Percentiles rank a stretch among this genome's conserved stretches.
Evolutionary conservation across 129 eudicot genomes (phyloP).

Genomic region (Ambrosia trifida): DNA sequence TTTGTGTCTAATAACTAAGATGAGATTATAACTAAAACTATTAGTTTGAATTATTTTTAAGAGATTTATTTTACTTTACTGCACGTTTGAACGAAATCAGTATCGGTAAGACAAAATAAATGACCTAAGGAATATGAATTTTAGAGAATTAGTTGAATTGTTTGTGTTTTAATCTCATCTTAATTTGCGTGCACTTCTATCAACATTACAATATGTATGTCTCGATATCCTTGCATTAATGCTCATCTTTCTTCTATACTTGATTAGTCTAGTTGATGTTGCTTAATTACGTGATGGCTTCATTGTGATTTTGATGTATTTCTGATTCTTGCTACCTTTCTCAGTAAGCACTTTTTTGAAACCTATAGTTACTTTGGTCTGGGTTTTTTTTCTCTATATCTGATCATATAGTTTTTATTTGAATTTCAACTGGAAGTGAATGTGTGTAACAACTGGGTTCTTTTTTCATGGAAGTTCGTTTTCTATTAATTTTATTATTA

Average conservation of each 20-base stretch:
- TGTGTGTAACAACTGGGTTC: background rate
- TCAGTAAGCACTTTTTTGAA: background rate
- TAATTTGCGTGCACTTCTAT: slow-evolving; percentile 39
- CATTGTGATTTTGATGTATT: background rate
- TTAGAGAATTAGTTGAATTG: no score
- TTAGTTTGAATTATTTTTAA: no score
- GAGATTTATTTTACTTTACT: no score
- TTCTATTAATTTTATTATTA: slow-evolving; percentile 29
- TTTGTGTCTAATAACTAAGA: no score
- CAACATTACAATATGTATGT: slow-evolving; percentile 53
- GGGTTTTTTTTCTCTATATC: no score
- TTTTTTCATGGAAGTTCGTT: background rate
- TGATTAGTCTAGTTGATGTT: background rate
- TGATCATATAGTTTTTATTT: background rate
- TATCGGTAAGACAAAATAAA: no score
- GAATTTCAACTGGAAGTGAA: background rate
- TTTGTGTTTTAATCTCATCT: no score
- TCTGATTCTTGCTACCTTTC: background rate
- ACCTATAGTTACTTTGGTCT: background rate
- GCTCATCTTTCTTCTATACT: background rate
- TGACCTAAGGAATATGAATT: no score
- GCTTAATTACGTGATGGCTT: background rate
- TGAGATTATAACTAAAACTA: no score
- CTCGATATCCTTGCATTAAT: slow-evolving; percentile 16
- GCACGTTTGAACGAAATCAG: no score